These are phyloP conservation scores for Aquanectria penicillioides DNA, from an alignment of 2,329 filamentous ascomycete genomes.

Conservation along the genomic window DNA sequence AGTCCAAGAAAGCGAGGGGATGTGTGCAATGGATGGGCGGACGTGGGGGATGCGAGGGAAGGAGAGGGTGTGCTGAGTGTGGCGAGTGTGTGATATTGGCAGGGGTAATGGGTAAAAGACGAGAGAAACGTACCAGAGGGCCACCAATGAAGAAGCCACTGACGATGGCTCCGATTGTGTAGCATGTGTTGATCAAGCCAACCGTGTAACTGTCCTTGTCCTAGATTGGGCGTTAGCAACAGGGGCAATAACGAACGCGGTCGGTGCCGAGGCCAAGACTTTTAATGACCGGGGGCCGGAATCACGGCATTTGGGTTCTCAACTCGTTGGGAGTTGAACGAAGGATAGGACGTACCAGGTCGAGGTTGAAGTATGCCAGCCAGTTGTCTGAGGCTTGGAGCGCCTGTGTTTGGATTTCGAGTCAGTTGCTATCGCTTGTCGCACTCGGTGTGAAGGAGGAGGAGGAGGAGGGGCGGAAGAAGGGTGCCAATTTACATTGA, in stretches of 20 bases:
- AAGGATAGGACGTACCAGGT: slow-evolving; percentile 42
- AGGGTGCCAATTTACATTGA: slow-evolving; percentile 59
- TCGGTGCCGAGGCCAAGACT: neutral
- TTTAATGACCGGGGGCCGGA: too few relatives aligned
- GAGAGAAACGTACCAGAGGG: slow-evolving; percentile 55
- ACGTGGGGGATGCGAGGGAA: neutral
- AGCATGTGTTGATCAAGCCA: slow-evolving; percentile 71
- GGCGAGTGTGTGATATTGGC: neutral
- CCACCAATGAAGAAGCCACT: slow-evolving; percentile 76
- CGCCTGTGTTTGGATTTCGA: slow-evolving; percentile 42
- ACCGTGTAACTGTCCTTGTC: slow-evolving; percentile 56
- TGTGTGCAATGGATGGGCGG: neutral
- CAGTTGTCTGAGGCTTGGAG: slow-evolving; percentile 75
- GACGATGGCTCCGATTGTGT: slow-evolving; percentile 76
- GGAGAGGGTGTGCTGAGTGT: slow-evolving; percentile 6
- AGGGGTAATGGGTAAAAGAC: neutral
- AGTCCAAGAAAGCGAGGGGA: slow-evolving; percentile 21
- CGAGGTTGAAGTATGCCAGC: slow-evolving; percentile 69
- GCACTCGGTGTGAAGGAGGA: neutral
- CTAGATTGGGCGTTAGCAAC: slow-evolving; percentile 29
- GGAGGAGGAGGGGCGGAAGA: neutral
- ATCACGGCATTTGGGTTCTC: neutral
- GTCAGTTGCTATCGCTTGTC: slow-evolving; percentile 7
- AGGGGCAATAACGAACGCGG: neutral
- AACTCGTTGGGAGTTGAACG: neutral